These are phyloP conservation scores for Gardenia jasminoides DNA, from an alignment of 257 asterid genomes.

Conservation along the genomic window DNA sequence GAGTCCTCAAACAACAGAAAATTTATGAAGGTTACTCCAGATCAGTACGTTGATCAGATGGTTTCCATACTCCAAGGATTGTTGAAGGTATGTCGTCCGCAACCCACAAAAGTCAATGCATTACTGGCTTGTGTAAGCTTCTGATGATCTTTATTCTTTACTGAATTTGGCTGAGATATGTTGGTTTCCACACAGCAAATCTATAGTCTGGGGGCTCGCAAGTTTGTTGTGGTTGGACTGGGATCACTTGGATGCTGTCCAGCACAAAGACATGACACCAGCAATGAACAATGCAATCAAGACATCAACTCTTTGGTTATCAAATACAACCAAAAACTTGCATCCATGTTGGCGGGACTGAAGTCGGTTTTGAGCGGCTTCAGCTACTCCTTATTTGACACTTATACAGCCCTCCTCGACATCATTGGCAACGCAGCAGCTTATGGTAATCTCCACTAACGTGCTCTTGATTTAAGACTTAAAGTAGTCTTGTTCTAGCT, in stretches of 20 bases:
- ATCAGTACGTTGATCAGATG: slow-evolving; percentile 59
- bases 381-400: slow-evolving; percentile 53
- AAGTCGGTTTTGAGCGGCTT: slow-evolving; percentile 45
- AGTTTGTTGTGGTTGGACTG: slow-evolving; percentile 42
- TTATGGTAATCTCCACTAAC: slow-evolving; percentile 41
- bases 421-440: slow-evolving; percentile 46
- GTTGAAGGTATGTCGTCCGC: slow-evolving; percentile 42
- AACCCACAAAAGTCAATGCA: not conserved
- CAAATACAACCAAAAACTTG: slow-evolving; percentile 48
- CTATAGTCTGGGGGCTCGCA: slow-evolving; percentile 62
- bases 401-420: slow-evolving; percentile 35
- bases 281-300: slow-evolving; percentile 47
- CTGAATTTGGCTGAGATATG: not conserved
- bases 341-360: slow-evolving; percentile 40
- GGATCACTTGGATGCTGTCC: slow-evolving; percentile 71
- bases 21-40: slow-evolving; percentile 33
- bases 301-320: slow-evolving; percentile 50
- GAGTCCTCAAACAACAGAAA: slow-evolving; percentile 8
- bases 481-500: not conserved
- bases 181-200: slow-evolving; percentile 31
- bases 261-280: slow-evolving; percentile 31
- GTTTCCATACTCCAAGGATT: slow-evolving; percentile 45
- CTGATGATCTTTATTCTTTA: not conserved
- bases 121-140: too few species aligned
- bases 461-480: not conserved